phyloP scores from a whole-genome alignment of 108 stramenopile genomes.

The Parmales sp. region DNA sequence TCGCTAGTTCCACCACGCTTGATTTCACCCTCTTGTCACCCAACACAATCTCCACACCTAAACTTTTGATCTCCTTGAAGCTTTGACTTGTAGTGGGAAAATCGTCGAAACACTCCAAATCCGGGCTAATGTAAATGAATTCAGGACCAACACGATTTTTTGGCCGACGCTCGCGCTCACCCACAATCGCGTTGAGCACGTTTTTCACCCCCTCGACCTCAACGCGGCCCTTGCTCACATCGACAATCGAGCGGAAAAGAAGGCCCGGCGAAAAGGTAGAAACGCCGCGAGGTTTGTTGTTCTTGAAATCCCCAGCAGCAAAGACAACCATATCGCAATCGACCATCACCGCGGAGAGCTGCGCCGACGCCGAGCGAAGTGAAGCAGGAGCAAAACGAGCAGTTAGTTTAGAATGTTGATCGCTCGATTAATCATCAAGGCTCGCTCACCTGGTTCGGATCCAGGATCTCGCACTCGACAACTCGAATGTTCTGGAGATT shows the following conservation, averaged over 20 bases:
- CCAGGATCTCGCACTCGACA: slow-evolving; percentile 63
- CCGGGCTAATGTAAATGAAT: neutral
- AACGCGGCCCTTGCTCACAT: slow-evolving; percentile 65
- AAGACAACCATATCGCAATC: slow-evolving; percentile 60
- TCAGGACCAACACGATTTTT: neutral
- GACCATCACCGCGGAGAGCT: slow-evolving; percentile 54
- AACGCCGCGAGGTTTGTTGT: slow-evolving; percentile 55
- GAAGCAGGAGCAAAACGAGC: too few species aligned
- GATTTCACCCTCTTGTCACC: slow-evolving; percentile 30
- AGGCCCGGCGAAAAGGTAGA: slow-evolving; percentile 58
- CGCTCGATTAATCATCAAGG: too few species aligned
- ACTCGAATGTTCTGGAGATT: slow-evolving; percentile 63
- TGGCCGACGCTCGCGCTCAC: neutral
- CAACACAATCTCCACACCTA: slow-evolving; percentile 46
- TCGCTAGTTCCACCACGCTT: slow-evolving; percentile 53
- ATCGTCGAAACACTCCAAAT: slow-evolving; percentile 48
- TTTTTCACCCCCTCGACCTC: slow-evolving; percentile 70
- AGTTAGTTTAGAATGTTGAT: too few species aligned
- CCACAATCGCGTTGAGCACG: slow-evolving; percentile 35
- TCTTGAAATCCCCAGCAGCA: slow-evolving; percentile 74
- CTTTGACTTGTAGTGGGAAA: slow-evolving; percentile 72
- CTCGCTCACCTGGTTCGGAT: slow-evolving; percentile 65
- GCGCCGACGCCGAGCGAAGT: too few species aligned
- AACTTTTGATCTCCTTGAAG: slow-evolving; percentile 58
- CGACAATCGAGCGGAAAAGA: slow-evolving; percentile 63